phyloP scores from a whole-genome alignment of 1,139 yeast genomes.

The Yamadazyma diddensiae region DNA sequence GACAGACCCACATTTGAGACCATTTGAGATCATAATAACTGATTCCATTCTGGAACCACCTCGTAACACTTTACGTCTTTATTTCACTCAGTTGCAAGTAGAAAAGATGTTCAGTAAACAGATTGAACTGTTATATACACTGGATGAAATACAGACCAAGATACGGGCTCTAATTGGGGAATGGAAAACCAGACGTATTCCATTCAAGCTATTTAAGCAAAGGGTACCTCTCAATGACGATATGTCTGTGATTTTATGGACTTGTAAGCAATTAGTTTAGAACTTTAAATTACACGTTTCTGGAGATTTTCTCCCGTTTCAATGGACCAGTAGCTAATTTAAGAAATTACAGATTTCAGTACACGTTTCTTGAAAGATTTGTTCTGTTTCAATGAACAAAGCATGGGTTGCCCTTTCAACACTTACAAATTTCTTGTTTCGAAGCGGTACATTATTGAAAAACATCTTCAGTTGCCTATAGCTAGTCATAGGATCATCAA shows the following conservation, averaged over 20 bases:
- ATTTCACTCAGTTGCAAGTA: too few species aligned
- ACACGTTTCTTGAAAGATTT: slow-evolving; percentile 15
- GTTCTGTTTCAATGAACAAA: slow-evolving; percentile 20
- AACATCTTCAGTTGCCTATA: slow-evolving; percentile 15
- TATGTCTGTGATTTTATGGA: too few species aligned
- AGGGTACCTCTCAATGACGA: too few species aligned
- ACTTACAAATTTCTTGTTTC: slow-evolving; percentile 14
- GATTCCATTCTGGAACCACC: slow-evolving; percentile 11
- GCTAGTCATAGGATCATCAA: slow-evolving; percentile 18
- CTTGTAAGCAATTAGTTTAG: too few species aligned
- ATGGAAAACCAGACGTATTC: too few species aligned
- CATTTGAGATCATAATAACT: slow-evolving; percentile 21
- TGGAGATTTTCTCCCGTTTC: too few species aligned
- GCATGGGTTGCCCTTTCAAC: slow-evolving; percentile 19
- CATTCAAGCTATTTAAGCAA: not conserved
- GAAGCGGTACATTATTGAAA: slow-evolving; percentile 14
- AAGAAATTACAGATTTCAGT: slow-evolving; percentile 7
- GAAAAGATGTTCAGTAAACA: slow-evolving; percentile 15
- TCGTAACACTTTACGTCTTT: too few species aligned
- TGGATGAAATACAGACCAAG: slow-evolving; percentile 8
- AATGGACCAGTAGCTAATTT: too few species aligned
- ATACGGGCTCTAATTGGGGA: too few species aligned
- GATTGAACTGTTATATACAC: slow-evolving; percentile 22
- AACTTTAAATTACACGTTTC: too few species aligned
- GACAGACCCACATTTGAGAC: slow-evolving; percentile 24